These are phyloP conservation scores for Celoporthe dispersa DNA, from an alignment of 2,329 filamentous ascomycete genomes.

Conservation along the genomic window DNA sequence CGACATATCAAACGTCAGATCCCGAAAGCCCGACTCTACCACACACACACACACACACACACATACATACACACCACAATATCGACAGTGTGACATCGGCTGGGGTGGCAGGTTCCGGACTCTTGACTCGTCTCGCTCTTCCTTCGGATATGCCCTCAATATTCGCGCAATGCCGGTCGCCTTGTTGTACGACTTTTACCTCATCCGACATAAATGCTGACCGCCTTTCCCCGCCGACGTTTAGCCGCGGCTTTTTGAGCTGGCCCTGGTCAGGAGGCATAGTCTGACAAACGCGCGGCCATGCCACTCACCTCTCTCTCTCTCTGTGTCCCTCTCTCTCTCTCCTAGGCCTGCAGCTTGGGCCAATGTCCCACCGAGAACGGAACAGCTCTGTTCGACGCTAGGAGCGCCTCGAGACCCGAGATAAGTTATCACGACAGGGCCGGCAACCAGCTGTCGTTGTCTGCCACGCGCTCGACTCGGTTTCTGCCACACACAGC, in stretches of 20 bases:
- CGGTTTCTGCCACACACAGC: background rate
- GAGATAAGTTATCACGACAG: constrained; percentile 1
- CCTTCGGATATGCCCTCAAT: constrained; percentile 20
- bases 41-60: background rate
- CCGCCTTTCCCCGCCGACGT: constrained; percentile 29
- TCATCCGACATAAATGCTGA: constrained; percentile 28
- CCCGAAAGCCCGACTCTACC: constrained; percentile 14
- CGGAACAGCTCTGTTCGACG: background rate
- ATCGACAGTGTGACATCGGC: constrained; percentile 18
- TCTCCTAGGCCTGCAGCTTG: background rate
- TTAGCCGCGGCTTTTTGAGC: constrained; percentile 17
- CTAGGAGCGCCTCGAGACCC: background rate
- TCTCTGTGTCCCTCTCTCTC: background rate
- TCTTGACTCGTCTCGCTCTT: constrained; percentile 16
- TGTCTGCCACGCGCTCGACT: background rate
- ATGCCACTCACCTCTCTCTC: background rate
- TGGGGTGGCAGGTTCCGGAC: constrained; percentile 13
- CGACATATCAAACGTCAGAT: constrained; percentile 3
- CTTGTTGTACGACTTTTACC: constrained; percentile 27
- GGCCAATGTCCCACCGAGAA: constrained; percentile 3
- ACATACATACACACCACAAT: background rate
- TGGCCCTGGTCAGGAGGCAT: constrained; percentile 5
- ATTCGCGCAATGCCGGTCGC: constrained; percentile 7
- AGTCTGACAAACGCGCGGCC: constrained; percentile 9
- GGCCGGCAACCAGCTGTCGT: background rate